A percentile compares a stretch with the other conserved stretches of the same genome.
phyloP scores from a whole-genome alignment of 140 eudicot genomes.

The Stevia rebaudiana region DNA sequence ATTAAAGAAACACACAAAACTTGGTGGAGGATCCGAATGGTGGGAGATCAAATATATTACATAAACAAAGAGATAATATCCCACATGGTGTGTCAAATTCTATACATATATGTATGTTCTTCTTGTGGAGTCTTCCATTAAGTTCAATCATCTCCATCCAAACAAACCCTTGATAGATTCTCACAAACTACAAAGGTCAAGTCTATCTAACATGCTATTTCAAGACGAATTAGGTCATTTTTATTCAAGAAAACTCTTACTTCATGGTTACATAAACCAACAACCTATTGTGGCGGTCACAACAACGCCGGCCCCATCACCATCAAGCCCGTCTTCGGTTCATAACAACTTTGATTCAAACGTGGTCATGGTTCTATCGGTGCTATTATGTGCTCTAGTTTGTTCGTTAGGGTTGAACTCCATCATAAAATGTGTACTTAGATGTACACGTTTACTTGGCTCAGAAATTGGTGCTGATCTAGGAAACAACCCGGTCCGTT shows the following conservation, averaged over 20 bases:
- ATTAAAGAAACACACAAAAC: conserved; percentile 9
- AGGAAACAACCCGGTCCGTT: not conserved
- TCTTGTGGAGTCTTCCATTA: not conserved
- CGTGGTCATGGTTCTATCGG: conserved; percentile 69
- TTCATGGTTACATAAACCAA: conserved; percentile 22
- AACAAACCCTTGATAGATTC: conserved; percentile 1
- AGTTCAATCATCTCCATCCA: conserved; percentile 5
- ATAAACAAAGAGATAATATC: not conserved
- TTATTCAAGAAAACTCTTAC: conserved; percentile 46
- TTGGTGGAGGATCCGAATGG: conserved; percentile 35
- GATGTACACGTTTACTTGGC: conserved; percentile 37
- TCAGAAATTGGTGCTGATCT: conserved; percentile 13
- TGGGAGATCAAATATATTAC: not conserved
- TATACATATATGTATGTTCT: not conserved
- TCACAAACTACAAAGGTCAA: conserved; percentile 13
- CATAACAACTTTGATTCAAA: conserved; percentile 58
- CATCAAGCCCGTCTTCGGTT: conserved; percentile 22
- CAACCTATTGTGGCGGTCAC: not conserved
- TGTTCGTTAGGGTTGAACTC: conserved; percentile 68
- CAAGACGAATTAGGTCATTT: conserved; percentile 23
- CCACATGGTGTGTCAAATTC: conserved; percentile 10
- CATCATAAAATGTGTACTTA: conserved; percentile 54
- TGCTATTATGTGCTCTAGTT: conserved; percentile 64
- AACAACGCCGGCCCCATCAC: conserved; percentile 4
- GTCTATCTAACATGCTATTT: conserved; percentile 14